phyloP scores from a whole-genome alignment of 1,284 basidiomycete genomes.

The Tremellales sp. region DNA sequence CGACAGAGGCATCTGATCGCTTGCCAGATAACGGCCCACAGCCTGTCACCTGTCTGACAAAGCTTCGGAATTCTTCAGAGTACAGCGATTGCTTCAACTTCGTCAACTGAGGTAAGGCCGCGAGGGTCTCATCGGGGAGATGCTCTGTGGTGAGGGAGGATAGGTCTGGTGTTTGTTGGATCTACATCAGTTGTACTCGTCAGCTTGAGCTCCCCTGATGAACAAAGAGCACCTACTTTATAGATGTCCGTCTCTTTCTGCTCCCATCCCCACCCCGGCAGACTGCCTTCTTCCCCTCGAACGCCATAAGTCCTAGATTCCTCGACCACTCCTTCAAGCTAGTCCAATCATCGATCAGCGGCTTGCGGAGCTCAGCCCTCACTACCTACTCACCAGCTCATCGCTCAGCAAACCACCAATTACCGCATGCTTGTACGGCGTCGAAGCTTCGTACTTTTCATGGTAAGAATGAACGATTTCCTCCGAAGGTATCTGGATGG shows the following conservation, averaged over 20 bases:
- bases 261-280: conserved; percentile 65
- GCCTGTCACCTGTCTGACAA: conserved; percentile 82
- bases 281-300: conserved; percentile 43
- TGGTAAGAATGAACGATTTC: conserved; percentile 19
- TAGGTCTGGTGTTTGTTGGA: conserved; percentile 96
- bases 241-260: conserved; percentile 99
- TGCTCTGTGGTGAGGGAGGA: conserved; percentile 80
- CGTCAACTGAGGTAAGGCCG: conserved; percentile 72
- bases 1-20: conserved; percentile 95
- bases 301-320: conserved; percentile 45
- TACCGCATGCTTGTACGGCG: conserved; percentile 80
- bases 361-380: conserved; percentile 6
- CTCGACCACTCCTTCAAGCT: conserved; percentile 67
- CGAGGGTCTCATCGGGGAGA: conserved; percentile 53
- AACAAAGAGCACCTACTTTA: conserved; percentile 62
- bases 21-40: conserved; percentile 85
- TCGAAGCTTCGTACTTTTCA: conserved; percentile 57
- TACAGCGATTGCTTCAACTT: conserved; percentile 88
- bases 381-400: conserved; percentile 60
- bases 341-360: conserved; percentile 15
- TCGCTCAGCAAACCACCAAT: conserved; percentile 81
- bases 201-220: not conserved
- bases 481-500: conserved; percentile 28
- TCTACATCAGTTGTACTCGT: conserved; percentile 52
- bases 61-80: conserved; percentile 75